Percentiles rank a stretch among this genome's conserved stretches.
Conservation (phyloP, 2,329 filamentous ascomycete genomes). For the Diaporthe destruens region DNA sequence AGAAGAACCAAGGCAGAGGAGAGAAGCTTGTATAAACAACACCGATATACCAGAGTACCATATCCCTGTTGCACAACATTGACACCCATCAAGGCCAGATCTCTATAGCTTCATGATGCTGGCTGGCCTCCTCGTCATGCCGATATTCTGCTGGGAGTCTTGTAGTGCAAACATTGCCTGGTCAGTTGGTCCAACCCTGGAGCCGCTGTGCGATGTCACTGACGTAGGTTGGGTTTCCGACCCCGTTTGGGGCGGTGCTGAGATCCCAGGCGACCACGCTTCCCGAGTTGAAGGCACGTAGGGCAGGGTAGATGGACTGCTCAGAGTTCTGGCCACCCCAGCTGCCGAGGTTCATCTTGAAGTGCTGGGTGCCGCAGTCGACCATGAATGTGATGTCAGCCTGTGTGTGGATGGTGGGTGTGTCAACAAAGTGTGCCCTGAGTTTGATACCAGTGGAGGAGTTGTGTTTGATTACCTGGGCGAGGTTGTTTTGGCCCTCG, state of each 20-base stretch:
- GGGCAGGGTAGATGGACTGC: conserved; percentile 54
- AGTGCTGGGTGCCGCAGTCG: conserved; percentile 47
- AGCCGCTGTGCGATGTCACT: conserved; percentile 32
- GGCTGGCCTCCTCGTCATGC: too few relatives aligned
- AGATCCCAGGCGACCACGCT: conserved; percentile 52
- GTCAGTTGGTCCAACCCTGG: conserved; percentile 22
- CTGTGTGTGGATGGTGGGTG: neutral
- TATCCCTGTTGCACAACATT: neutral
- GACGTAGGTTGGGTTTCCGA: conserved; percentile 32
- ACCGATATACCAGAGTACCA: neutral
- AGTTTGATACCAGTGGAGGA: neutral
- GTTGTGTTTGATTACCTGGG: conserved; percentile 46
- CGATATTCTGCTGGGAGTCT: neutral
- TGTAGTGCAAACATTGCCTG: neutral
- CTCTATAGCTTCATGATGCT: neutral
- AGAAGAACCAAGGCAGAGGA: too few relatives aligned
- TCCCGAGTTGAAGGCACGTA: conserved; percentile 57
- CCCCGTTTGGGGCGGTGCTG: conserved; percentile 46
- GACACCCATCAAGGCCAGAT: neutral
- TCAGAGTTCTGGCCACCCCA: conserved; percentile 47
- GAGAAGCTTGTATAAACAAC: neutral
- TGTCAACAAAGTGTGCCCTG: neutral
- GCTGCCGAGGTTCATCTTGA: conserved; percentile 48
- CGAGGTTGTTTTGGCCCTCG: conserved; percentile 49
- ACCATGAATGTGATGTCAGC: conserved; percentile 30